Conservation (phyloP, 768 basidiomycete species). For the Leucocoprinus birnbaumii region DNA sequence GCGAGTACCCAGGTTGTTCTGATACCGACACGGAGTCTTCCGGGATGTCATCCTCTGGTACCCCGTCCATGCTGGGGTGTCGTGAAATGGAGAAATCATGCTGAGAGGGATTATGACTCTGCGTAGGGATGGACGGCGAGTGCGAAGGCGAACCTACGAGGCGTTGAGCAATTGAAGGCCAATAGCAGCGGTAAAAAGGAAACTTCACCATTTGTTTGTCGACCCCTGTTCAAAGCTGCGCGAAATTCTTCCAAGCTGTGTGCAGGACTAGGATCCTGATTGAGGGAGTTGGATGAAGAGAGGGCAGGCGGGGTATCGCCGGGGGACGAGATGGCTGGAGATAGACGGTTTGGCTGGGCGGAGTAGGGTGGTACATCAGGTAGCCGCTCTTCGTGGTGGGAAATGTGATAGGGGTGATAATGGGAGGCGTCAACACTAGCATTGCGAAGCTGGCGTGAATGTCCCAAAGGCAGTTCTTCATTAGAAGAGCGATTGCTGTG, state of each 20-base stretch:
- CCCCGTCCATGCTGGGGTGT: slow-evolving; percentile 36
- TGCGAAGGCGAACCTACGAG: slow-evolving; percentile 1
- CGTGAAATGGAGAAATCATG: slow-evolving; percentile 34
- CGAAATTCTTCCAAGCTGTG: slow-evolving; percentile 38
- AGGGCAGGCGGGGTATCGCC: slow-evolving; percentile 8
- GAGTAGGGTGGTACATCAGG: slow-evolving; percentile 37
- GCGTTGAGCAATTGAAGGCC: slow-evolving; percentile 16
- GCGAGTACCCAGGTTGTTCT: neutral
- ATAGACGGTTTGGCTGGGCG: slow-evolving; percentile 15
- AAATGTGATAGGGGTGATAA: slow-evolving; percentile 29
- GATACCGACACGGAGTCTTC: neutral
- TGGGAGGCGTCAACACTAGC: slow-evolving; percentile 32
- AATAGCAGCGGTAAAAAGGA: too few relatives aligned
- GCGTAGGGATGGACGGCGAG: neutral
- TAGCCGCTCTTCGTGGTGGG: slow-evolving; percentile 27
- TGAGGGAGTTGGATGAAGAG: slow-evolving; percentile 5
- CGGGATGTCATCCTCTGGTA: slow-evolving; percentile 25
- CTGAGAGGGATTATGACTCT: slow-evolving; percentile 7
- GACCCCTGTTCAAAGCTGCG: slow-evolving; percentile 26
- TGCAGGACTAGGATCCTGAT: slow-evolving; percentile 18
- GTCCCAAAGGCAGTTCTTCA: neutral
- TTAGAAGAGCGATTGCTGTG: neutral
- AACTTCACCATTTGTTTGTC: slow-evolving; percentile 9
- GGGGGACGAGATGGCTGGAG: slow-evolving; percentile 8
- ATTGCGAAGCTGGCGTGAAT: slow-evolving; percentile 13